Evolutionary conservation across 1,284 basidiomycete species (phyloP).

Genomic region (Trametes polyzona): DNA sequence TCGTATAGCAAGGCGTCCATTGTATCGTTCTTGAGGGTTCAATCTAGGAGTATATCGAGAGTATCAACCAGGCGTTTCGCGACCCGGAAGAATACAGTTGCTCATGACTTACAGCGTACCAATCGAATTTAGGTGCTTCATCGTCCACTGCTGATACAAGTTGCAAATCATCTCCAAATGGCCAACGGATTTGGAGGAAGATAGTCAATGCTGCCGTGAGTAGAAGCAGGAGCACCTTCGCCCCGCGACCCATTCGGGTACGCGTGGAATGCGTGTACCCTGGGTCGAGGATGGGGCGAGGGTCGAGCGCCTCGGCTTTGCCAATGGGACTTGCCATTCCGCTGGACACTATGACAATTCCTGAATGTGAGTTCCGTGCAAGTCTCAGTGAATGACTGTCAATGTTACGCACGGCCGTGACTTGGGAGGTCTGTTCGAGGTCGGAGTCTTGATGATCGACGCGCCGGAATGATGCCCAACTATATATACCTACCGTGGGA

Average conservation of each 20-base stretch:
- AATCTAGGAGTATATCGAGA: constrained; percentile 5
- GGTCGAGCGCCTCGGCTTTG: neutral
- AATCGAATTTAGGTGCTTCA: constrained; percentile 20
- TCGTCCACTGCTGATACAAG: neutral
- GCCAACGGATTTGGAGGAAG: neutral
- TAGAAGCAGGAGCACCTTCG: neutral
- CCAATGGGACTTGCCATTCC: too few relatives aligned
- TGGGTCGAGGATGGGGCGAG: too few relatives aligned
- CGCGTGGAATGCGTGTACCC: too few relatives aligned
- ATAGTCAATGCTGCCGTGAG: neutral
- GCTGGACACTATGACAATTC: too few relatives aligned
- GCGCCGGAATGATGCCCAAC: too few relatives aligned
- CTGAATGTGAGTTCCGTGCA: too few relatives aligned
- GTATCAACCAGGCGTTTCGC: neutral
- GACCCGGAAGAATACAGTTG: neutral
- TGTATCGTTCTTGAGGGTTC: constrained; percentile 15
- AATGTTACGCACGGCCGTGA: too few relatives aligned
- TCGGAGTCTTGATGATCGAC: too few relatives aligned
- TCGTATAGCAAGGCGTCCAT: constrained; percentile 30
- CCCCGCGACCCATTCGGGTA: neutral
- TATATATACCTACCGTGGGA: too few relatives aligned
- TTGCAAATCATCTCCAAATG: too few relatives aligned
- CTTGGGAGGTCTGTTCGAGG: too few relatives aligned
- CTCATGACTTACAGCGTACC: constrained; percentile 18
- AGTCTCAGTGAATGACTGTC: too few relatives aligned